Base-by-base conservation (phyloP, 441 rosid species). In the Pelargonium cotyledonis region DNA sequence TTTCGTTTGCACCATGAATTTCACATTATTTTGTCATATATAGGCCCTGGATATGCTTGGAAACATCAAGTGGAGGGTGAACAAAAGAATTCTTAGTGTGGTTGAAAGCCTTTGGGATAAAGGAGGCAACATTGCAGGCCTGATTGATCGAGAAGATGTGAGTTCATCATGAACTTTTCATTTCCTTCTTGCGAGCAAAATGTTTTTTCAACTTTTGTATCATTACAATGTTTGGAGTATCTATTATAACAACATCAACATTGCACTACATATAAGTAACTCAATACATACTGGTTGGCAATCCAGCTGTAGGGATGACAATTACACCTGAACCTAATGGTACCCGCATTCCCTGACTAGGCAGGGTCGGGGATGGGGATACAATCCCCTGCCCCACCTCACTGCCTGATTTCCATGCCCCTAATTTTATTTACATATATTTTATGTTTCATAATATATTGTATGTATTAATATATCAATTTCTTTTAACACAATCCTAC, bases 21-120 rank as follows among this genome's bases (percentile, higher is more conserved):
- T 60, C 35, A 68, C 87, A 60, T 60, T 38, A 60, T 23, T 26
- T 14, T 60, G 64, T 60, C 29, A 60, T 21, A 60, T 60, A 60
- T 60, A 95, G 99, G 99, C 96, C 44, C 80, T 95, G 76, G 86
- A 92, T 86, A 90, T 96, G 1, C 86, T 95, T 38, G 99, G 99
- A 77, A 87, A 82, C 78, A 87, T 97, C 68, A 95, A 90, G 75
- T 95, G 98, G 99, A 89, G 95, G 72, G 81, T 95, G 71, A 95
- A 89, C 75, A 90, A 82, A 75, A 87, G 83, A 84, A 77, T 92
- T 41, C 89, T 95, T 77, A 79, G 89, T 71, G 88, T 92, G 66
- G 77, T 92, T 43, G 99, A 95, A 65, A 86, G 96, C 85, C 80
- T 95, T 58, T 95, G 99, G 99, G 89, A 93, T 73, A 85, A 72